phyloP scores from a whole-genome alignment of 2,329 filamentous ascomycete species.

The Tolypocladium sp. region DNA sequence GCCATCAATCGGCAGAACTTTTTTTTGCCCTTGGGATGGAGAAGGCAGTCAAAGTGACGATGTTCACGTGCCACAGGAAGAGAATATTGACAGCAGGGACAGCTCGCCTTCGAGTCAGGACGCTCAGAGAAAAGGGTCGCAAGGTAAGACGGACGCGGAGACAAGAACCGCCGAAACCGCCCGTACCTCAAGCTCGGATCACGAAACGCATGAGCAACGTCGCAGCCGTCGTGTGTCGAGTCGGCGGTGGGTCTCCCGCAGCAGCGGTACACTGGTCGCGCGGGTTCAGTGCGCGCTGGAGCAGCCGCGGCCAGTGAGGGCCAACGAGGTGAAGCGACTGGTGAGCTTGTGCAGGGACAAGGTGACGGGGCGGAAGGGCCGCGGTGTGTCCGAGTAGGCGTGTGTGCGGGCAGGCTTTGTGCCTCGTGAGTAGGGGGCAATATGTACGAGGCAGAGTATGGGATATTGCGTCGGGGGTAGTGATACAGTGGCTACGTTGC shows the following conservation, averaged over 20 bases:
- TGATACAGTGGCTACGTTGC: not conserved
- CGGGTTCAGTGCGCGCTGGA: constrained; percentile 18
- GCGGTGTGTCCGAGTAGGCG: constrained; percentile 9
- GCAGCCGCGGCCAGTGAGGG: constrained; percentile 20
- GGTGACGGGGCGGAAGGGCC: constrained; percentile 10
- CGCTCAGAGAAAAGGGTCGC: too few relatives aligned
- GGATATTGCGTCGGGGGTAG: not conserved
- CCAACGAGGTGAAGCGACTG: constrained; percentile 18
- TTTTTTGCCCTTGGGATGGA: not conserved
- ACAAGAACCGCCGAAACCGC: not conserved
- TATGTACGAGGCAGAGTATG: not conserved
- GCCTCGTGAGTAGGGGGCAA: not conserved
- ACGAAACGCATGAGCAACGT: not conserved
- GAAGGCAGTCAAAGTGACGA: not conserved
- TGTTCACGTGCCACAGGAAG: not conserved
- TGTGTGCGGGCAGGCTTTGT: not conserved
- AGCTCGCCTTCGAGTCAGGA: not conserved
- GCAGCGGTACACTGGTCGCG: constrained; percentile 13
- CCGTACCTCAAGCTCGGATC: not conserved
- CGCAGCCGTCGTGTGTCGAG: constrained; percentile 5
- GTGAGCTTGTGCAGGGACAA: constrained; percentile 18
- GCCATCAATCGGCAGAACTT: too few relatives aligned
- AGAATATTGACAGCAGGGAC: too few relatives aligned
- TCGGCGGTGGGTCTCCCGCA: constrained; percentile 11
- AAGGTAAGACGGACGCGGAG: not conserved